Percentiles rank a stretch among this genome's conserved stretches.
phyloP scores from a whole-genome alignment of 2,329 filamentous ascomycete species.

The Aspergillus flavus region DNA sequence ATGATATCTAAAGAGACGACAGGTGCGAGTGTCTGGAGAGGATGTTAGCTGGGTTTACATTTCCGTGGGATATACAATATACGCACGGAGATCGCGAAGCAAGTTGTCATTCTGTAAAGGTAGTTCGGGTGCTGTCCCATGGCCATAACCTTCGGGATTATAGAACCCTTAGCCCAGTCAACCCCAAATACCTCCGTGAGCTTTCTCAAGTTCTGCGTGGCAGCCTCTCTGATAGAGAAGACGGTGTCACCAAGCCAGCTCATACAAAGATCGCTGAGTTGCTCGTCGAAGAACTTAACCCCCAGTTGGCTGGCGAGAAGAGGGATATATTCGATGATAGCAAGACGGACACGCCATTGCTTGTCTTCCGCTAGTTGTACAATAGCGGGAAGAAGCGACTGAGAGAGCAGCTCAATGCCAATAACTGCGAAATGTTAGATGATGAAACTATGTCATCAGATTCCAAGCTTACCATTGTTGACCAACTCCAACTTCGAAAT shows the following conservation, averaged over 20 bases:
- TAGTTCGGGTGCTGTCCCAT: constrained; percentile 99
- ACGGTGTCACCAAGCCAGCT: constrained; percentile 97
- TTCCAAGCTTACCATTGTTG: constrained; percentile 72
- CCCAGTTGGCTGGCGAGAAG: constrained; percentile 93
- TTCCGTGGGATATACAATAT: background rate
- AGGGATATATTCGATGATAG: constrained; percentile 99
- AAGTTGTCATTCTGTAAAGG: constrained; percentile 99
- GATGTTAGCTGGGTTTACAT: constrained; percentile 29
- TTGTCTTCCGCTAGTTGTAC: constrained; percentile 98
- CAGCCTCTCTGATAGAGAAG: constrained; percentile 96
- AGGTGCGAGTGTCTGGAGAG: constrained; percentile 77
- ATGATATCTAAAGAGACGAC: constrained; percentile 94
- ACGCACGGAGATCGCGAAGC: constrained; percentile 95
- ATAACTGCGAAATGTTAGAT: constrained; percentile 65
- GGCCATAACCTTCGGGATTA: constrained; percentile 97
- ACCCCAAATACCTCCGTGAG: constrained; percentile 98
- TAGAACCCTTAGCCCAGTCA: constrained; percentile 94
- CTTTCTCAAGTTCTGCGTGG: constrained; percentile 97
- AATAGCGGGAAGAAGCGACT: constrained; percentile 94
- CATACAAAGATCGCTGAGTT: constrained; percentile 94
- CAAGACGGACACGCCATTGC: constrained; percentile 96
- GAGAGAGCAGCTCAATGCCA: constrained; percentile 93
- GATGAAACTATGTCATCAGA: background rate
- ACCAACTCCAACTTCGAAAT: constrained; percentile 99
- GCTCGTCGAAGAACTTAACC: constrained; percentile 97